Base-by-base conservation (phyloP, 306 rosid genomes). In the Vachellia collinsii region DNA sequence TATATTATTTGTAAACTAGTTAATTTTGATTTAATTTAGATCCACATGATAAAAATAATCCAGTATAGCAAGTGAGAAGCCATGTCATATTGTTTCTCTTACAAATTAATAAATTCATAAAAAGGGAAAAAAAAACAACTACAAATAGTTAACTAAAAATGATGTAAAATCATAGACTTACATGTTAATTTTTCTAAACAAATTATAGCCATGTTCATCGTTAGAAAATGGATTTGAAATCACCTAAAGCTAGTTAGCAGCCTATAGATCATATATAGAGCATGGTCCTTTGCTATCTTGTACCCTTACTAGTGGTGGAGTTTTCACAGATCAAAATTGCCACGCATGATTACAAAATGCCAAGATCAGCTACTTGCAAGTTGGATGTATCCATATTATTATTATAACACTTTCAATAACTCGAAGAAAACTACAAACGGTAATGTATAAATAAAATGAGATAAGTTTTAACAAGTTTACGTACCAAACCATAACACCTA, bases 291-390 rank as follows among this genome's bases (percentile, higher is more conserved):
- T 62, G 68, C 10, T 62, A 62, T 42, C 48, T 69, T 71, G 75
- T 70, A 68, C 61, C 46, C 39, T 10, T 65, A 29, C 3, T 54
- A 79, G 63, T 58, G 68, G 50, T 68, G 42, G 71, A 36, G 80
- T 69, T 77, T 77, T 77, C 75, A 68, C 50, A 53, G 41, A 43
- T 61, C 80, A 74, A 66, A 65, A 22, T 25, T 42, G 82, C 23
- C 77, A 64, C 78, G 53, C 53, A 11, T 69, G 50, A 41, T 69
- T 20, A 20, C 23, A 68, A 68, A 39, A 68, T 17, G 50, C 68
- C 76, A 50, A 81, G 83, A 54, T 72, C 79, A 79, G 4, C 86
- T 76, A 66, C 85, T 86, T 76, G 87, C 79, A 86, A 81, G 38
- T 62, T 62, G 68, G 8, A 62, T 62, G 85, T 77, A 82, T 25